phyloP scores from a whole-genome alignment of 306 rosid species.

The Ziziphus jujuba region DNA sequence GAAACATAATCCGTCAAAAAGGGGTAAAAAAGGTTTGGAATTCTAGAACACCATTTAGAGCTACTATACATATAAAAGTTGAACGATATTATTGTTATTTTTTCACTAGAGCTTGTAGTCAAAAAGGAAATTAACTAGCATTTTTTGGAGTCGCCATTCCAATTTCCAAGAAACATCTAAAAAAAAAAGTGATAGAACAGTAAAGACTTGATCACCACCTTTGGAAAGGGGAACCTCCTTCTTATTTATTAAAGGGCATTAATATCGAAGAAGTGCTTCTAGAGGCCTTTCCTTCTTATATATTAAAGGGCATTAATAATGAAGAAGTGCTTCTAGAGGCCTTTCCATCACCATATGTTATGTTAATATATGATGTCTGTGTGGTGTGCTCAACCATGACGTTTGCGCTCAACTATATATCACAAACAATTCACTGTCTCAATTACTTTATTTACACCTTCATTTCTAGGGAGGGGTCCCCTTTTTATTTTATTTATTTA shows the following conservation, averaged over 20 bases:
- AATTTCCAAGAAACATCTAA: constrained; percentile 5
- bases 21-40: constrained; percentile 1
- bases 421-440: no score
- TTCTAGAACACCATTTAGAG: neutral
- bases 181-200: neutral
- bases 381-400: no score
- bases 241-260: neutral
- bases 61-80: neutral
- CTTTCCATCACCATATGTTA: no score
- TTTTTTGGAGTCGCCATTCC: neutral
- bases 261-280: neutral
- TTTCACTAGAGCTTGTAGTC: neutral
- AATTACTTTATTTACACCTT: no score
- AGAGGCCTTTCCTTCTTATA: neutral
- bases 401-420: no score
- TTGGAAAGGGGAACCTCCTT: neutral
- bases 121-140: neutral
- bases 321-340: neutral
- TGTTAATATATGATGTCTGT: no score
- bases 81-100: neutral
- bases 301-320: neutral
- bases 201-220: neutral
- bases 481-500: no score
- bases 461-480: no score
- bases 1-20: constrained; percentile 9